phyloP scores from a whole-genome alignment of 2,329 filamentous ascomycete genomes.

The Pleoardoris graminearum region DNA sequence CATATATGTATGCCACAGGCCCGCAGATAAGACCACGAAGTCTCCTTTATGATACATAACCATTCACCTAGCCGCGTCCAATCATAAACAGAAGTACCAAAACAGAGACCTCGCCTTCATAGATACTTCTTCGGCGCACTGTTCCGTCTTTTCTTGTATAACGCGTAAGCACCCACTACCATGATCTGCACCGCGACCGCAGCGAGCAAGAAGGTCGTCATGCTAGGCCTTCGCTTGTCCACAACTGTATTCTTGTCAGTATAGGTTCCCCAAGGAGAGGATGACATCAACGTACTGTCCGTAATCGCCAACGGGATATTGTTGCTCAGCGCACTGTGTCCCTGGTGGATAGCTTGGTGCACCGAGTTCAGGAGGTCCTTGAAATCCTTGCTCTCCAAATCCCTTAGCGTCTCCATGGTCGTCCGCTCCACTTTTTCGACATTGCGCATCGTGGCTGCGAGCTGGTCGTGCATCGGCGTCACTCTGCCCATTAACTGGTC shows the following conservation, averaged over 20 bases:
- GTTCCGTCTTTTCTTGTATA: conserved; percentile 78
- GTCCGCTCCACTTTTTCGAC: conserved; percentile 59
- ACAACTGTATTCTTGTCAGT: conserved; percentile 50
- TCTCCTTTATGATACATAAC: conserved; percentile 7
- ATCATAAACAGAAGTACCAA: neutral
- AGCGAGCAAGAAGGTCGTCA: conserved; percentile 68
- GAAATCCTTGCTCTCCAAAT: conserved; percentile 62
- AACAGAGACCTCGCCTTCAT: conserved; percentile 45
- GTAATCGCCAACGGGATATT: conserved; percentile 55
- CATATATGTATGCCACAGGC: conserved; percentile 1
- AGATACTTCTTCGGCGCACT: conserved; percentile 90
- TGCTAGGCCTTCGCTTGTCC: conserved; percentile 57
- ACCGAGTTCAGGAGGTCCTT: conserved; percentile 58
- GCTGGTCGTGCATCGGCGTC: conserved; percentile 37
- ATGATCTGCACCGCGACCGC: conserved; percentile 75
- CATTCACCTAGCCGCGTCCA: neutral
- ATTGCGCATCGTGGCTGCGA: conserved; percentile 48
- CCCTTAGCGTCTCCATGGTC: conserved; percentile 55
- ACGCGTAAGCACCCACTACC: conserved; percentile 68
- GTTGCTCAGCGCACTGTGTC: conserved; percentile 57
- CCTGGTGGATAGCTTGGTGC: conserved; percentile 57
- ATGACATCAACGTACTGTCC: conserved; percentile 48
- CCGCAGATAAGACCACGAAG: neutral
- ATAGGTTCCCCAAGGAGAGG: neutral
- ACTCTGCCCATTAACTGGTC: conserved; percentile 52